A percentile compares a stretch with the other conserved stretches of the same genome.
phyloP scores from a whole-genome alignment of 768 basidiomycete species.

The Lactarius trivialis region DNA sequence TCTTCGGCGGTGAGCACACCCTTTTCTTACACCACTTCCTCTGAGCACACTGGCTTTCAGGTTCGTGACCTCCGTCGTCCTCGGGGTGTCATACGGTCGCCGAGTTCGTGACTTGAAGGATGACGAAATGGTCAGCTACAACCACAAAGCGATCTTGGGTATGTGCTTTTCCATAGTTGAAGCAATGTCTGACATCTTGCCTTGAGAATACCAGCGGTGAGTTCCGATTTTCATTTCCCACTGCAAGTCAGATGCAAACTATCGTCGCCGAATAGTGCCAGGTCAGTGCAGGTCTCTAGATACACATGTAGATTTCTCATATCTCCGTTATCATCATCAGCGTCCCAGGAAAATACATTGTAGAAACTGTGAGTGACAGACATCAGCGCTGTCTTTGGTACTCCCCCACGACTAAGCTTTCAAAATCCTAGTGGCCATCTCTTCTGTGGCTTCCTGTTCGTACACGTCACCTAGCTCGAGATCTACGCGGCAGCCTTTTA shows the following conservation, averaged over 20 bases:
- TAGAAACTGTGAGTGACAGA: slow-evolving; percentile 1
- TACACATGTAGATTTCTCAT: background rate
- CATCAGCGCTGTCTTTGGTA: background rate
- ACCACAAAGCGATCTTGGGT: background rate
- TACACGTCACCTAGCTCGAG: background rate
- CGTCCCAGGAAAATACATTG: slow-evolving; percentile 6
- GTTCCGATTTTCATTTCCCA: background rate
- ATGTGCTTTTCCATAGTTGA: background rate
- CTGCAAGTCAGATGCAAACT: background rate
- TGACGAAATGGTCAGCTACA: slow-evolving; percentile 7
- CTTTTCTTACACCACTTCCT: background rate
- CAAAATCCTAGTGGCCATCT: background rate
- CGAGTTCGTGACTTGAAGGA: slow-evolving; percentile 7
- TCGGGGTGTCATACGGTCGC: slow-evolving; percentile 8
- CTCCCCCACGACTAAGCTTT: background rate
- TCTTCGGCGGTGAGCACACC: slow-evolving; percentile 10
- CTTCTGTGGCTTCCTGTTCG: slow-evolving; percentile 18
- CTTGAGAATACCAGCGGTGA: slow-evolving; percentile 2
- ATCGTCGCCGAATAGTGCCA: background rate
- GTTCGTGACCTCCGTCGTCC: slow-evolving; percentile 11
- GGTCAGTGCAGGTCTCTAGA: background rate
- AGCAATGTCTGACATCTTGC: background rate
- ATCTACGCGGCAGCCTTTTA: background rate
- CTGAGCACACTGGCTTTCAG: background rate
- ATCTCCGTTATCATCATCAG: background rate